phyloP scores from a whole-genome alignment of 192 early-diverging fungal genomes.

The Podochytrium sp. region DNA sequence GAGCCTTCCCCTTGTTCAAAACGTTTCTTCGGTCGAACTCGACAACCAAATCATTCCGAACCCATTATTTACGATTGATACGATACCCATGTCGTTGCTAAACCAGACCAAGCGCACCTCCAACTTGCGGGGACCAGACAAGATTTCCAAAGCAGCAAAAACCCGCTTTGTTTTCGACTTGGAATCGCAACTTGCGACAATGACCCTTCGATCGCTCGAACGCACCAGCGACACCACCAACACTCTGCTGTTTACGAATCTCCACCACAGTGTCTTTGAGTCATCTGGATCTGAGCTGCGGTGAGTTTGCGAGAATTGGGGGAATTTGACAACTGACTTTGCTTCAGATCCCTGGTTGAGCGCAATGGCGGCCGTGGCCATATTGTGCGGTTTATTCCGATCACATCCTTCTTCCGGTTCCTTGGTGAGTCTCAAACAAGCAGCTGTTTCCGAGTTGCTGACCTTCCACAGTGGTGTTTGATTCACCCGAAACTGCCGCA shows the following conservation, averaged over 20 bases:
- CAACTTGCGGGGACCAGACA: too few species aligned
- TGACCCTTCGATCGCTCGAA: too few species aligned
- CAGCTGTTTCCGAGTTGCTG: neutral
- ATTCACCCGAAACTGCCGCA: neutral
- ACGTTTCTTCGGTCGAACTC: too few species aligned
- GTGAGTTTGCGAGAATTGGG: neutral
- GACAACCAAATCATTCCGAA: too few species aligned
- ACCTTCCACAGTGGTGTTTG: constrained; percentile 2
- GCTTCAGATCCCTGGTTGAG: constrained; percentile 12
- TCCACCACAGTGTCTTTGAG: constrained; percentile 34
- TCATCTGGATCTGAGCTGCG: constrained; percentile 22
- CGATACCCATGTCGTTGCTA: too few species aligned
- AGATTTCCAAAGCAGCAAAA: too few species aligned
- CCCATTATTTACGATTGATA: too few species aligned
- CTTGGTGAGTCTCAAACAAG: constrained; percentile 19
- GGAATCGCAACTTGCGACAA: too few species aligned
- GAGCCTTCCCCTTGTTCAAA: too few species aligned
- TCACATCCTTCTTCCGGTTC: constrained; percentile 43
- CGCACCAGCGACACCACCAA: constrained; percentile 36
- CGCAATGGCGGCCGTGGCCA: constrained; percentile 21
- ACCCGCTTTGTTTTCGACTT: too few species aligned
- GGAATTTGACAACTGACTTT: neutral
- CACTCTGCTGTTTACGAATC: constrained; percentile 50
- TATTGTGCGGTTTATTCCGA: constrained; percentile 27
- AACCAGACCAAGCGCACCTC: too few species aligned